A percentile compares a stretch with the other conserved stretches of the same genome.
phyloP scores from a whole-genome alignment of 768 basidiomycete genomes.

The Nidularia pulvinata region DNA sequence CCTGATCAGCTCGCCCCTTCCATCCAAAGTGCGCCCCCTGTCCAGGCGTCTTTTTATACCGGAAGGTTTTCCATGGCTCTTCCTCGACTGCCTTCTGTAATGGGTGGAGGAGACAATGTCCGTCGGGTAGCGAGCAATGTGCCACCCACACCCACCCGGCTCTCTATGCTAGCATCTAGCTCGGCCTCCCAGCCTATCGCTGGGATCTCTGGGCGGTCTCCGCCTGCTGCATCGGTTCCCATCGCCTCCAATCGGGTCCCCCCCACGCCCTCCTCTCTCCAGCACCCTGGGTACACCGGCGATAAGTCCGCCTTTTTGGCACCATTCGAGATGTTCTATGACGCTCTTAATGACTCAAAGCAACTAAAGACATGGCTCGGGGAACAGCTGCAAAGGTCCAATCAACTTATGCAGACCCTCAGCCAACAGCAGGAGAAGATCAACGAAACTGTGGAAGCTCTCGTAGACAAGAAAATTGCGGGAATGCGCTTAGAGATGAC shows the following conservation, averaged over 20 bases:
- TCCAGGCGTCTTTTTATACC: constrained; percentile 40
- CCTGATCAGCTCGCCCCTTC: constrained; percentile 59
- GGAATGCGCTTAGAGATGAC: constrained; percentile 62
- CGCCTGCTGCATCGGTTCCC: constrained; percentile 63
- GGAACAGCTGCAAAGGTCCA: constrained; percentile 71
- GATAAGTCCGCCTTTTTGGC: constrained; percentile 80
- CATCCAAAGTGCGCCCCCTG: constrained; percentile 78
- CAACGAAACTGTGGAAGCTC: constrained; percentile 53
- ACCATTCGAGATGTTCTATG: constrained; percentile 85
- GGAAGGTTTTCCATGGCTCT: constrained; percentile 62
- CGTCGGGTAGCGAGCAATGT: constrained; percentile 59
- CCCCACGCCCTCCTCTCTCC: constrained; percentile 67
- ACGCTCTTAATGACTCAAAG: constrained; percentile 78
- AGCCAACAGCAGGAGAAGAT: constrained; percentile 65
- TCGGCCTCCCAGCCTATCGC: constrained; percentile 18
- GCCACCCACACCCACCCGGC: constrained; percentile 71
- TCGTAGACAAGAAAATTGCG: constrained; percentile 62
- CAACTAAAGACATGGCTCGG: constrained; percentile 77
- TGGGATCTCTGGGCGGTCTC: constrained; percentile 38
- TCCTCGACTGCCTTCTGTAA: constrained; percentile 58
- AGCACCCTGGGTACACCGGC: constrained; percentile 56
- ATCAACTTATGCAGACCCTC: constrained; percentile 47
- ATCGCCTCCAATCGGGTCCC: constrained; percentile 68
- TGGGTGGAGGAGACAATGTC: constrained; percentile 38
- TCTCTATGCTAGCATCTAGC: constrained; percentile 41